These are phyloP conservation scores for Ceratobasidium sp. DNA, from an alignment of 1,284 basidiomycete genomes.

Conservation along the genomic window DNA sequence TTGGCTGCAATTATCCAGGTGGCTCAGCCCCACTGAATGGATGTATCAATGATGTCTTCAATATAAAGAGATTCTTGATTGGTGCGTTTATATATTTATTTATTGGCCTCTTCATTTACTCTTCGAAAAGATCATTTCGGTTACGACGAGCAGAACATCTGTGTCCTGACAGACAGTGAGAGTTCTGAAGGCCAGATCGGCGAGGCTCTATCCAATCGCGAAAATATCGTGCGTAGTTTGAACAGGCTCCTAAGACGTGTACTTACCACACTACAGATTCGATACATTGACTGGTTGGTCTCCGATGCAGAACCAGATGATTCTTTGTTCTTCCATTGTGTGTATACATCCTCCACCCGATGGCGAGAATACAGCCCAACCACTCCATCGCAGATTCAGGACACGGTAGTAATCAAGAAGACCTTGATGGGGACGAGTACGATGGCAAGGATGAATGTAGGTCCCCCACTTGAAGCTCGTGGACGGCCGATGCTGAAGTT, in stretches of 20 bases:
- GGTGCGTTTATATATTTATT: not conserved
- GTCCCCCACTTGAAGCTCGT: not conserved
- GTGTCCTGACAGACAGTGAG: conserved; percentile 31
- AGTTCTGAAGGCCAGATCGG: conserved; percentile 28
- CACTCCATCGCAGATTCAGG: not conserved
- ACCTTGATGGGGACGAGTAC: conserved; percentile 33
- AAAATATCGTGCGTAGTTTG: conserved; percentile 23
- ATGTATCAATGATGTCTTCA: conserved; percentile 39
- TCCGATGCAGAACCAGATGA: conserved; percentile 30
- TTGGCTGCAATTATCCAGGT: conserved; percentile 37
- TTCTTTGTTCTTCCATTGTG: conserved; percentile 37
- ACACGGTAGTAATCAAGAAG: conserved; percentile 33
- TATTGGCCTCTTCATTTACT: not conserved
- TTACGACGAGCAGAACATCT: conserved; percentile 23
- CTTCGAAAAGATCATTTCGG: conserved; percentile 17
- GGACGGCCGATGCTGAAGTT: too few species aligned
- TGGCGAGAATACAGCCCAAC: not conserved
- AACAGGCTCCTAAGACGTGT: too few species aligned
- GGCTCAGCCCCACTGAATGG: conserved; percentile 32
- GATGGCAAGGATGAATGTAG: conserved; percentile 36
- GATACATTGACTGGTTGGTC: conserved; percentile 35
- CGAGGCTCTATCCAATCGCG: conserved; percentile 25
- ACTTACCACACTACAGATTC: not conserved
- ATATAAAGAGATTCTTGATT: conserved; percentile 36
- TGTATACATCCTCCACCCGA: not conserved